Conservation (phyloP, 331 rosid genomes). For the Spiraea crenata region DNA sequence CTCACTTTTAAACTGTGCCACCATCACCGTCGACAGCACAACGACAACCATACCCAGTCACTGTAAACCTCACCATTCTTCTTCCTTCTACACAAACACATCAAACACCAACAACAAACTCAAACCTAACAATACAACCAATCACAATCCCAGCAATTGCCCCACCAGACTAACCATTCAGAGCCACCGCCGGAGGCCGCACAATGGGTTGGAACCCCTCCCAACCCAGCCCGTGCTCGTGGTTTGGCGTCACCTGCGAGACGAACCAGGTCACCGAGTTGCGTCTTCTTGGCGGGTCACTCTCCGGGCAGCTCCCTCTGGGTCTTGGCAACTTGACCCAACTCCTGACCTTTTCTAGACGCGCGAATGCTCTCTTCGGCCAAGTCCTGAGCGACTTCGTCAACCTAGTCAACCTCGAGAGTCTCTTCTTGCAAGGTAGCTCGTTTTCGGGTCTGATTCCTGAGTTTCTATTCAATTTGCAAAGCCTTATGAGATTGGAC, state of each 20-base stretch:
- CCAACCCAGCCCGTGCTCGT: constrained; percentile 43
- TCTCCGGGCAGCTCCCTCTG: constrained; percentile 55
- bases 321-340: constrained; percentile 78
- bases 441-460: constrained; percentile 64
- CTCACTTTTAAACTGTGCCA: too few relatives aligned
- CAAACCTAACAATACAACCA: too few relatives aligned
- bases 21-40: too few relatives aligned
- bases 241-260: constrained; percentile 64
- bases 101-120: too few relatives aligned
- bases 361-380: constrained; percentile 59
- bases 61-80: too few relatives aligned
- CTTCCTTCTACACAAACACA: too few relatives aligned
- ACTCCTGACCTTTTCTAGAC: constrained; percentile 61
- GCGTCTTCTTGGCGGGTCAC: constrained; percentile 63
- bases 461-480: constrained; percentile 38
- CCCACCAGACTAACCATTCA: too few relatives aligned
- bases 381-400: constrained; percentile 50
- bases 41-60: too few relatives aligned
- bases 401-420: constrained; percentile 32
- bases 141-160: too few relatives aligned
- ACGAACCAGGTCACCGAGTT: constrained; percentile 47
- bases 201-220: constrained; percentile 52
- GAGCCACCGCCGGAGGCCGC: constrained; percentile 54
- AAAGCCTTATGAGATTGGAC: constrained; percentile 50
- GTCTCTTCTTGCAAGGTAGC: constrained; percentile 61